These are phyloP conservation scores for Colletotrichum musae DNA, from an alignment of 2,329 filamentous ascomycete genomes.

Conservation along the genomic window DNA sequence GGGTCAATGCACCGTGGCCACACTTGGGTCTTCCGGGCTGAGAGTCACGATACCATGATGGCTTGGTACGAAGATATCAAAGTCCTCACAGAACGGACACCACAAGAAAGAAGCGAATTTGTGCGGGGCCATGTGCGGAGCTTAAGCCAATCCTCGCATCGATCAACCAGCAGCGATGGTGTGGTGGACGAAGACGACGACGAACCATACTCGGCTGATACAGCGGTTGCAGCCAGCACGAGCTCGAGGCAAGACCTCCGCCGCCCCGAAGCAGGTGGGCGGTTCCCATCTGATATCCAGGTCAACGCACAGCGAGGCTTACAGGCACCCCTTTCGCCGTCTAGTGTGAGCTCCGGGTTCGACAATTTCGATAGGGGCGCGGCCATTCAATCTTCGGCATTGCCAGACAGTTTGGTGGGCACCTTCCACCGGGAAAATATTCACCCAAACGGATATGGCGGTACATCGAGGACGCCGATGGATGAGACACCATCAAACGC, in stretches of 20 bases:
- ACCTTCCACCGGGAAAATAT: conserved; percentile 1
- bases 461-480: conserved; percentile 60
- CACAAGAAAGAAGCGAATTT: conserved; percentile 89
- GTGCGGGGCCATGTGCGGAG: conserved; percentile 86
- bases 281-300: conserved; percentile 95
- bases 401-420: conserved; percentile 52
- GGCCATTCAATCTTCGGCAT: conserved; percentile 70
- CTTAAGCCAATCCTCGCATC: conserved; percentile 76
- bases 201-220: conserved; percentile 70
- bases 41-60: conserved; percentile 93
- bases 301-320: conserved; percentile 84
- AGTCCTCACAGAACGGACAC: conserved; percentile 87
- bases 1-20: conserved; percentile 90
- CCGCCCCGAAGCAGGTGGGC: conserved; percentile 91
- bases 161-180: conserved; percentile 81
- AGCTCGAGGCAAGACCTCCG: conserved; percentile 68
- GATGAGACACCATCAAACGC: conserved; percentile 66
- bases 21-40: conserved; percentile 80
- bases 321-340: conserved; percentile 83
- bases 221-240: conserved; percentile 68
- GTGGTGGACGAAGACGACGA: conserved; percentile 81
- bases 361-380: conserved; percentile 67
- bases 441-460: conserved; percentile 58
- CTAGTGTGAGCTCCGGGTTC: conserved; percentile 82
- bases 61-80: conserved; percentile 97